Conservation (phyloP, 805 yeast genomes). For the Candida coquimbonensis region DNA sequence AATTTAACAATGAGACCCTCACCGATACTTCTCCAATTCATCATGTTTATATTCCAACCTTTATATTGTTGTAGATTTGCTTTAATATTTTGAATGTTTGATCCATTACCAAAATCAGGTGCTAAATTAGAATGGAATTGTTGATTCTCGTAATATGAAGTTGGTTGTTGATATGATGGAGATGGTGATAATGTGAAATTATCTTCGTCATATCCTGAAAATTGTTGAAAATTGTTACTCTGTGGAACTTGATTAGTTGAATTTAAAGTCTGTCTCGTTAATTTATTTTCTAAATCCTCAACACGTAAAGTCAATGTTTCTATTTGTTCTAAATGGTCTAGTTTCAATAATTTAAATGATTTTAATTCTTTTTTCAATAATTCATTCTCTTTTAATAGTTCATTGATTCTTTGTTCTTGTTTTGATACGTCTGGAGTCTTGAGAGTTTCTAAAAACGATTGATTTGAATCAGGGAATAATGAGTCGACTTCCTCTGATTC, state of each 20-base stretch:
- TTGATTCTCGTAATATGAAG: neutral
- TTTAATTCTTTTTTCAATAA: constrained; percentile 33
- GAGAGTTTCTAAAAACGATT: constrained; percentile 24
- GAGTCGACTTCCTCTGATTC: constrained; percentile 6
- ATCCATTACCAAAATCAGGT: constrained; percentile 9
- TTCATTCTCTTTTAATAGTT: constrained; percentile 25
- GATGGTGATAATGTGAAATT: constrained; percentile 17
- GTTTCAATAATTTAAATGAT: constrained; percentile 26
- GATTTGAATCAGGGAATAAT: constrained; percentile 12
- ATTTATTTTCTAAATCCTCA: constrained; percentile 20
- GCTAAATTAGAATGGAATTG: constrained; percentile 8
- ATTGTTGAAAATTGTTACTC: constrained; percentile 5
- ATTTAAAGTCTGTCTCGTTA: constrained; percentile 17
- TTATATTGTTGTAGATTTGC: constrained; percentile 65
- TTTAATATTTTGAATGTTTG: constrained; percentile 45
- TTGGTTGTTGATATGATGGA: constrained; percentile 14
- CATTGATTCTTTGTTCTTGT: constrained; percentile 1
- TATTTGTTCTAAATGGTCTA: constrained; percentile 29
- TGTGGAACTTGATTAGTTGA: constrained; percentile 11
- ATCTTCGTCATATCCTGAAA: constrained; percentile 18
- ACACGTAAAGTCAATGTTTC: constrained; percentile 24
- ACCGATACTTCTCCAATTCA: constrained; percentile 68
- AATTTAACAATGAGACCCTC: constrained; percentile 53
- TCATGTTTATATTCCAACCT: constrained; percentile 84
- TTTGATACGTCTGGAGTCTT: constrained; percentile 8